Evolutionary conservation across 192 early-diverging fungal genomes (phyloP).

Genomic region (Coemansia sp.): DNA sequence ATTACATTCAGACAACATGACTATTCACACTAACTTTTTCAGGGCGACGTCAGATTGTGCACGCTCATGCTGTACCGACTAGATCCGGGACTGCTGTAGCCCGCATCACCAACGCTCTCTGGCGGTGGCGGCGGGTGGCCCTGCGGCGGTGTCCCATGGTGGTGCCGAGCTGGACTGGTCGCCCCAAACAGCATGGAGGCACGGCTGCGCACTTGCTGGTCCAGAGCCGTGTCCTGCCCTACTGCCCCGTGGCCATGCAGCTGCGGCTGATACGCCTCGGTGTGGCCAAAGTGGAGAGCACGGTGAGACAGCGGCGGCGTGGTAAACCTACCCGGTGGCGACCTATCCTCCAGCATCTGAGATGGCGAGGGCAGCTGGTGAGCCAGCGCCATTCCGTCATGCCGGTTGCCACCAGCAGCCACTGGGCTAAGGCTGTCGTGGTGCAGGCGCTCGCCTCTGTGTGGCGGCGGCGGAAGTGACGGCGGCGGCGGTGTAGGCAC

Average conservation of each 20-base stretch:
- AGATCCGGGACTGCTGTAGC: constrained; percentile 17
- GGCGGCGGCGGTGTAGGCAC: background rate
- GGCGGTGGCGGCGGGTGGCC: constrained; percentile 5
- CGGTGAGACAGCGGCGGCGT: background rate
- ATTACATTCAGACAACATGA: background rate
- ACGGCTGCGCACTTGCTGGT: constrained; percentile 20
- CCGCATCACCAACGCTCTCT: background rate
- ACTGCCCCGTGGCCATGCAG: background rate
- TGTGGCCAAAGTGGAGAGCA: background rate
- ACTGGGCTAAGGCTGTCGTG: constrained; percentile 1
- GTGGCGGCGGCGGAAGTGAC: background rate
- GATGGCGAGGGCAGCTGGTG: constrained; percentile 5
- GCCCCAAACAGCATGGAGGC: constrained; percentile 1
- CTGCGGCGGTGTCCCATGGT: constrained; percentile 3
- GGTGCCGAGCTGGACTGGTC: background rate
- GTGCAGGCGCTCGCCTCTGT: background rate
- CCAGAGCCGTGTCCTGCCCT: constrained; percentile 2
- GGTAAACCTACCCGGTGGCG: background rate
- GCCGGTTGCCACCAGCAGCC: background rate
- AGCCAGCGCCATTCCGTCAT: background rate
- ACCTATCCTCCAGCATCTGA: constrained; percentile 4
- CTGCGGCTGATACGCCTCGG: background rate
- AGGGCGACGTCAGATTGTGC: constrained; percentile 43
- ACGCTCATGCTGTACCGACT: constrained; percentile 51
- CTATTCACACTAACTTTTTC: background rate